Conservation (phyloP, 2,329 filamentous ascomycete species). For the Dothistroma septosporum region DNA sequence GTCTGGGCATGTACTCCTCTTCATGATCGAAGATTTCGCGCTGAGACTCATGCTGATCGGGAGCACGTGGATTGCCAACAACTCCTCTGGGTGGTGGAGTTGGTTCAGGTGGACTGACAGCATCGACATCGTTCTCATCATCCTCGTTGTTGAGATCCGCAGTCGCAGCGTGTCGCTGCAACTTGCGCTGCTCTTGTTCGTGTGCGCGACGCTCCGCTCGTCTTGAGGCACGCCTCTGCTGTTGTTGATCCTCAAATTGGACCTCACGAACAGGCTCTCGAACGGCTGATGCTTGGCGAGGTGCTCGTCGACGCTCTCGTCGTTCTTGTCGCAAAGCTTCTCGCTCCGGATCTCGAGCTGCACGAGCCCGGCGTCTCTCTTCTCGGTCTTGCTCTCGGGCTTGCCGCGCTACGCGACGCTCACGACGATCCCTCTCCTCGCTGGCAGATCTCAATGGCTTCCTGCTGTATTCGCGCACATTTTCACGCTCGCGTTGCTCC, state of each 20-base stretch:
- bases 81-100: background rate
- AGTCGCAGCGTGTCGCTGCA: background rate
- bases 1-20: background rate
- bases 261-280: conserved; percentile 6
- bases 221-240: conserved; percentile 5
- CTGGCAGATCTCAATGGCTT: background rate
- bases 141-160: background rate
- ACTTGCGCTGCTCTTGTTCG: background rate
- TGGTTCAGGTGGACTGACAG: background rate
- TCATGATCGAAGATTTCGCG: background rate
- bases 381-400: background rate
- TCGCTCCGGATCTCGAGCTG: background rate
- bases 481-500: background rate
- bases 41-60: background rate
- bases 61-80: background rate
- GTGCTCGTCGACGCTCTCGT: background rate
- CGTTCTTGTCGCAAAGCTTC: background rate
- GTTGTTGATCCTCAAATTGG: background rate
- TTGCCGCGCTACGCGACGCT: background rate
- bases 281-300: conserved; percentile 1
- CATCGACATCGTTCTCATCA: background rate
- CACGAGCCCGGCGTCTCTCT: background rate
- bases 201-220: conserved; percentile 7
- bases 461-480: background rate
- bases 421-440: background rate